Evolutionary conservation across 352 stramenopile genomes (phyloP).

Genomic region (Phytopythium oedochilum): DNA sequence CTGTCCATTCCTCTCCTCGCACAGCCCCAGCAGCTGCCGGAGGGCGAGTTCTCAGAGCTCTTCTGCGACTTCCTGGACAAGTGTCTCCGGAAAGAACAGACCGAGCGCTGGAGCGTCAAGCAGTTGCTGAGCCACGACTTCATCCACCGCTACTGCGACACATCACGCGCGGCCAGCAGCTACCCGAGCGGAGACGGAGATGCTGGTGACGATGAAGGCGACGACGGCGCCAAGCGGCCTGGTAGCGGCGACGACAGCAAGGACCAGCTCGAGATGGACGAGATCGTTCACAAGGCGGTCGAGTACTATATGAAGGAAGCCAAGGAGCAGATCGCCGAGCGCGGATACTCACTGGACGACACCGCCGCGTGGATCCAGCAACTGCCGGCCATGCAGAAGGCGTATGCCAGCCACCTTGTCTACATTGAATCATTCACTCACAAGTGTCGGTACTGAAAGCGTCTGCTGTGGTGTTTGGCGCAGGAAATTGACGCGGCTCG

Average conservation of each 20-base stretch:
- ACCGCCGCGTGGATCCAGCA: slow-evolving; percentile 74
- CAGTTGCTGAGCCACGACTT: slow-evolving; percentile 75
- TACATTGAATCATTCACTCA: too few relatives aligned
- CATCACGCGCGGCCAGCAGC: neutral
- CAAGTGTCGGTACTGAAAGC: too few relatives aligned
- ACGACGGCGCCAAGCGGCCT: slow-evolving; percentile 14
- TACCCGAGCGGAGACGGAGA: slow-evolving; percentile 18
- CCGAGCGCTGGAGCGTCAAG: slow-evolving; percentile 76
- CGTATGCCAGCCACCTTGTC: slow-evolving; percentile 51
- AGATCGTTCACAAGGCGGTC: slow-evolving; percentile 72
- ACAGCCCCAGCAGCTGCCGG: slow-evolving; percentile 58
- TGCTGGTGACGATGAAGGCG: slow-evolving; percentile 12
- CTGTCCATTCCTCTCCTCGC: neutral
- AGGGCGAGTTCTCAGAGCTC: slow-evolving; percentile 62
- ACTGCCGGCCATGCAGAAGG: slow-evolving; percentile 77
- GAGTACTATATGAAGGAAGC: slow-evolving; percentile 79
- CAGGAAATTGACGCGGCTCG: slow-evolving; percentile 79
- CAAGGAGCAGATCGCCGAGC: slow-evolving; percentile 66
- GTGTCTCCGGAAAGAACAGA: slow-evolving; percentile 76
- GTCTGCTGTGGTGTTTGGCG: neutral
- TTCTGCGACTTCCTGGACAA: slow-evolving; percentile 82
- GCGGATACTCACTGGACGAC: slow-evolving; percentile 64
- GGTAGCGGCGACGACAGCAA: slow-evolving; percentile 48
- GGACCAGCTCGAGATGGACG: slow-evolving; percentile 65
- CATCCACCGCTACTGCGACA: slow-evolving; percentile 35